Conservation (phyloP, 2,329 filamentous ascomycete genomes). For the Colletotrichum tanaceti region DNA sequence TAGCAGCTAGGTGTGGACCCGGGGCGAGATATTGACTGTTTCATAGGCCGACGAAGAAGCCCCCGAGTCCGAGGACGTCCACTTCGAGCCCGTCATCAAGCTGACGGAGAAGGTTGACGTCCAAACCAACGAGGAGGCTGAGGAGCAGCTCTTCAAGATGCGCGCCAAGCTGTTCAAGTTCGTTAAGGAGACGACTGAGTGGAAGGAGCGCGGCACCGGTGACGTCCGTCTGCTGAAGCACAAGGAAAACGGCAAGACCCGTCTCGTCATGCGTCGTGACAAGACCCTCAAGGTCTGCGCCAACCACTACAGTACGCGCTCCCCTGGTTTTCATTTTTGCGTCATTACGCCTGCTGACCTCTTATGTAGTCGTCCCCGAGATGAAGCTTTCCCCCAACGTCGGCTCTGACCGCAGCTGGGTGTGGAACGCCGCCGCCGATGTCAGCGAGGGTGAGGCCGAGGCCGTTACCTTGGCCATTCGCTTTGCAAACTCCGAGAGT, state of each 20-base stretch:
- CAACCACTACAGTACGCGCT: constrained; percentile 93
- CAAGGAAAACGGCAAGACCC: constrained; percentile 97
- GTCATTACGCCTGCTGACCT: constrained; percentile 15
- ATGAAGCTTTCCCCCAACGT: constrained; percentile 99
- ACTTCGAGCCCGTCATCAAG: constrained; percentile 97
- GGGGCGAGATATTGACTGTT: constrained; percentile 28
- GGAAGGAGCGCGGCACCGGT: constrained; percentile 99
- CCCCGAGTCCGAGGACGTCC: constrained; percentile 89
- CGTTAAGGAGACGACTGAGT: constrained; percentile 89
- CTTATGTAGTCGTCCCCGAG: constrained; percentile 83
- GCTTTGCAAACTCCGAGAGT: constrained; percentile 98
- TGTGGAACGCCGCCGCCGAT: constrained; percentile 98
- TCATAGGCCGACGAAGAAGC: constrained; percentile 75
- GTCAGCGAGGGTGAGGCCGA: constrained; percentile 98
- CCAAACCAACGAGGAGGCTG: constrained; percentile 98
- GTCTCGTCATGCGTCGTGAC: constrained; percentile 97
- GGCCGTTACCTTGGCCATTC: constrained; percentile 94
- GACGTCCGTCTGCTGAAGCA: constrained; percentile 98
- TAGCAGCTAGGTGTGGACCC: background rate
- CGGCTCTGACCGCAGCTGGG: constrained; percentile 97
- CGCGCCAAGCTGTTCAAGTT: constrained; percentile 99
- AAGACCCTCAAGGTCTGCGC: constrained; percentile 99
- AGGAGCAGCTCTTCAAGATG: constrained; percentile 99
- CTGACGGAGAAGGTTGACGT: constrained; percentile 96
- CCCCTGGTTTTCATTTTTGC: no score